Base-by-base conservation (phyloP, 2,329 filamentous ascomycete species). In the Ramularia endophylla region DNA sequence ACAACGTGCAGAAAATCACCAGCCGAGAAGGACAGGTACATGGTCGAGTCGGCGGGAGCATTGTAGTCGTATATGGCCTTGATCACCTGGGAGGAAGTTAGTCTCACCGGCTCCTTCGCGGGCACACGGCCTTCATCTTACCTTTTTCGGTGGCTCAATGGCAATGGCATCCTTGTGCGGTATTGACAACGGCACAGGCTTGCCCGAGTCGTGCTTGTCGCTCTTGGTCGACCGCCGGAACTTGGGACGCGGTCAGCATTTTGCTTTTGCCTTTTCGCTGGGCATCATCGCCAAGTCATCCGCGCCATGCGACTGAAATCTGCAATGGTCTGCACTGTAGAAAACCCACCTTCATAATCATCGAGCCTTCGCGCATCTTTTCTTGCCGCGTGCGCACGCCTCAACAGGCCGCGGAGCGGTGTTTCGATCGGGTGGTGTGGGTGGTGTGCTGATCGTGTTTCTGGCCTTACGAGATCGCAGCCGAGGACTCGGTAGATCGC, bases 1-100 rank as follows among this genome's bases (percentile, higher is more conserved):
- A 97, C 90, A 51, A 98, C 92, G 71, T 97, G 90, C 64, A 98
- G 92, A 66, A 97, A 98, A 65, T 98, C 92, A 60, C 92, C 92
- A 62, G 87, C 85, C 52, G 83, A 87, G 68, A 98, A 98, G 62
- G 85, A 83, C 57, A 98, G 74, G 70, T 95, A 71, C 34, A 66
- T 62, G 38, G 70, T 69, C 47, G 80, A 79, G 31, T 61, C 57
- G 39, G 51, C 46, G 58, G 83, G 77, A 45, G 88, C 85, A 59
- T 83, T 77, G 69, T 94, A 94, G 65, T 94, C 87, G 74, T 94
- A 95, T 44, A 95, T 82, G 20, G 92, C 92, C 72, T 90, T 88
- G 65, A 98, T 98, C 47, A 98, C 89, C 89, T 95, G 44, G 17
- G 11, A 25, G 15, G 17, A n/a, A 15, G 32, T 34, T 20, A 34